Conservation (phyloP, 139 green algal genomes). For the Dunaliella primolecta region DNA sequence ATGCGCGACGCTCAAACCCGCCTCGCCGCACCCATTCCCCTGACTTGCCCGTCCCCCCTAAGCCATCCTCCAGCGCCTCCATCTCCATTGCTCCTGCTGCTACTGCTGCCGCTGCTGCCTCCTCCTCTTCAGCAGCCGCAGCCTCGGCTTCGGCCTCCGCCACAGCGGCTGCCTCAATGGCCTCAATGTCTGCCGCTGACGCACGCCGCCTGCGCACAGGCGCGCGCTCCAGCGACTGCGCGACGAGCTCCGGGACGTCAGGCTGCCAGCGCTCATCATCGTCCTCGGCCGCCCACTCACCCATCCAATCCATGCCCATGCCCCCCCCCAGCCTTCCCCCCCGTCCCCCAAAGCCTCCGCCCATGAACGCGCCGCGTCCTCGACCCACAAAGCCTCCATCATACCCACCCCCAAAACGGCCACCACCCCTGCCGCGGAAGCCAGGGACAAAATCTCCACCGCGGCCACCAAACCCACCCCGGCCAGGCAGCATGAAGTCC, state of each 20-base stretch:
- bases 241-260: neutral
- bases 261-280: slow-evolving; percentile 10
- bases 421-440: neutral
- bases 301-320: too few species aligned
- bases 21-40: neutral
- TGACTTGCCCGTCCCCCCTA: neutral
- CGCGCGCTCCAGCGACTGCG: slow-evolving; percentile 7
- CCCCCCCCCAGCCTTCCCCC: neutral
- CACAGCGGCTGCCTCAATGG: neutral
- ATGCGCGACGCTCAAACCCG: neutral
- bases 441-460: neutral
- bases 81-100: neutral
- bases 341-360: neutral
- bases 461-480: neutral
- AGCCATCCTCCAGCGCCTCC: neutral
- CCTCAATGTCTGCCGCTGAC: neutral
- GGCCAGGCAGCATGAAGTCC: too few species aligned
- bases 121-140: neutral
- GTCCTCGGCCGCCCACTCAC: neutral
- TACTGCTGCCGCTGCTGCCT: neutral
- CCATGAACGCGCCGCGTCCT: neutral
- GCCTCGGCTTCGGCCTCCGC: neutral
- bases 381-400: neutral
- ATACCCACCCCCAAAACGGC: neutral
- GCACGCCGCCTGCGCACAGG: neutral